Conservation (phyloP, 2,329 filamentous ascomycete species). For the Talaromyces piceae region DNA sequence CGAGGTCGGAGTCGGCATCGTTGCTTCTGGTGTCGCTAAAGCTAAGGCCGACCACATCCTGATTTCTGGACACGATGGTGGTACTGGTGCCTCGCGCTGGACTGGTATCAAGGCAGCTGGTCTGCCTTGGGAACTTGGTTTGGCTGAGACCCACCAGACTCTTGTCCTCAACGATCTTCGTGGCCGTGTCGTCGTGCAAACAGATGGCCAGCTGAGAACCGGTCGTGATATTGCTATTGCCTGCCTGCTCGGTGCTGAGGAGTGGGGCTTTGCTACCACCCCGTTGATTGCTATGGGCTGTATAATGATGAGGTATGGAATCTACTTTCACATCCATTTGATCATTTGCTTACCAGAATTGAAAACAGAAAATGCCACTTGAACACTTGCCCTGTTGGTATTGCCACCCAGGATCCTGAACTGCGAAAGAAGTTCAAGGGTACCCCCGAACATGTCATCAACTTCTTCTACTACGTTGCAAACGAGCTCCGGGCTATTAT, state of each 20-base stretch:
- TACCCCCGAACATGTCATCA: slow-evolving; percentile 92
- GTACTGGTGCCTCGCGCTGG: slow-evolving; percentile 93
- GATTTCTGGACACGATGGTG: slow-evolving; percentile 94
- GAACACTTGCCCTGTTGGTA: slow-evolving; percentile 86
- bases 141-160: slow-evolving; percentile 95
- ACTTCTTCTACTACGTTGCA: slow-evolving; percentile 97
- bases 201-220: slow-evolving; percentile 87
- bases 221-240: slow-evolving; percentile 91
- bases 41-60: slow-evolving; percentile 95
- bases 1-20: slow-evolving; percentile 94
- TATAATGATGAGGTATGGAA: slow-evolving; percentile 73
- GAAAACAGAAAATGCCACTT: slow-evolving; percentile 21
- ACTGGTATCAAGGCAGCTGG: slow-evolving; percentile 98
- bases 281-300: slow-evolving; percentile 95
- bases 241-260: slow-evolving; percentile 91
- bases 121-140: slow-evolving; percentile 91
- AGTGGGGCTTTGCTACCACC: slow-evolving; percentile 93
- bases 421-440: slow-evolving; percentile 89
- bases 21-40: slow-evolving; percentile 94
- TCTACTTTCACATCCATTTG: not conserved
- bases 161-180: slow-evolving; percentile 91
- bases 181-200: slow-evolving; percentile 92
- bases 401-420: slow-evolving; percentile 92
- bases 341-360: slow-evolving; percentile 11
- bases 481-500: slow-evolving; percentile 96